These are phyloP conservation scores for Gossypium davidsonii DNA, from an alignment of 441 rosid species.

Conservation along the genomic window DNA sequence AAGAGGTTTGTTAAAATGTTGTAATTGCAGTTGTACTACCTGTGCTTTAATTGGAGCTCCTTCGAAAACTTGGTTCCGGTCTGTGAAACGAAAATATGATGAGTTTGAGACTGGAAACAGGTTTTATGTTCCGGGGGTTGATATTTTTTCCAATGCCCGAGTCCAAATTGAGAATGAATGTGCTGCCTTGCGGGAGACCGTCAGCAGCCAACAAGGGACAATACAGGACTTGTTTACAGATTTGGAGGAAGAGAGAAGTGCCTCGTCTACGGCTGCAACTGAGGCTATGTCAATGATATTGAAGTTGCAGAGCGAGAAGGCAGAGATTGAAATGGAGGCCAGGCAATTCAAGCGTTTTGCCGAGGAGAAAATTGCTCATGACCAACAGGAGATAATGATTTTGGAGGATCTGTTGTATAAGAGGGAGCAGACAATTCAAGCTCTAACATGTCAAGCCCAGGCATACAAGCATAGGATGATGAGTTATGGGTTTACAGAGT, in stretches of 20 bases:
- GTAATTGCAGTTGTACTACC: conserved; percentile 45
- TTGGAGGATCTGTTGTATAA: conserved; percentile 79
- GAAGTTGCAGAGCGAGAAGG: conserved; percentile 95
- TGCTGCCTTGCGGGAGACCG: conserved; percentile 62
- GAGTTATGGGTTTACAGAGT: conserved; percentile 76
- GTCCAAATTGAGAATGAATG: conserved; percentile 80
- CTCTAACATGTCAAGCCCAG: conserved; percentile 73
- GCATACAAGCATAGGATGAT: conserved; percentile 92
- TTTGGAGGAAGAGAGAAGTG: conserved; percentile 89
- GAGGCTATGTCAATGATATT: conserved; percentile 98
- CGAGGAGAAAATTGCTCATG: conserved; percentile 96
- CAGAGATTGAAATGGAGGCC: conserved; percentile 83
- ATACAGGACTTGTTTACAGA: conserved; percentile 63
- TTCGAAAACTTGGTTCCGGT: conserved; percentile 40
- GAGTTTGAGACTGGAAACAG: conserved; percentile 41
- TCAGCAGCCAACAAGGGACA: conserved; percentile 61
- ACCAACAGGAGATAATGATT: conserved; percentile 63
- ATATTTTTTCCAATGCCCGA: conserved; percentile 47
- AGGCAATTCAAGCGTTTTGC: conserved; percentile 86
- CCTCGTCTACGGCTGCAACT: conserved; percentile 83
- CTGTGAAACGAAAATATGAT: conserved; percentile 62
- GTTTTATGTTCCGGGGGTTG: conserved; percentile 56
- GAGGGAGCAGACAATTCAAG: conserved; percentile 81
- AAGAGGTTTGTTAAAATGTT: conserved; percentile 37
- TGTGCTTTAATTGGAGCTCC: conserved; percentile 30